These are phyloP conservation scores for Scutellaria galericulata DNA, from an alignment of 257 asterid species.

Conservation along the genomic window DNA sequence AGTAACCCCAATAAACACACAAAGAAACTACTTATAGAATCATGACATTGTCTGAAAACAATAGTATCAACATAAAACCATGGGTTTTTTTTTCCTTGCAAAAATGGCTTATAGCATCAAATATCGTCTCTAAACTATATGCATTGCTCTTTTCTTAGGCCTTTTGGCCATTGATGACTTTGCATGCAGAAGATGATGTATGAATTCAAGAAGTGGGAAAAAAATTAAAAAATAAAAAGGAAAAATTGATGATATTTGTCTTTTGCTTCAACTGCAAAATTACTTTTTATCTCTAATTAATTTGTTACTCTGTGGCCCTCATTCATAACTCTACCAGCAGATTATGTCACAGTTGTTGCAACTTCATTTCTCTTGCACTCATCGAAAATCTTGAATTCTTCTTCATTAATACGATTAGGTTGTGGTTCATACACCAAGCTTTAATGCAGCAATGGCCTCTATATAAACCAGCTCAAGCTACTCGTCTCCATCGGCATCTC, in stretches of 20 bases:
- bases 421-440: neutral
- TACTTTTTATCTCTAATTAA: neutral
- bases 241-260: neutral
- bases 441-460: neutral
- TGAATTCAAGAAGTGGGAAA: neutral
- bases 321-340: neutral
- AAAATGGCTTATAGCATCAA: neutral
- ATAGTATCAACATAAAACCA: too few relatives aligned
- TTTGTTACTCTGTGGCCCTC: neutral
- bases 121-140: neutral
- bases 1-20: too few relatives aligned
- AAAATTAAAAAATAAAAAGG: too few relatives aligned
- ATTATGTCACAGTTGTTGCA: slow-evolving; percentile 29
- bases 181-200: too few relatives aligned
- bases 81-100: too few relatives aligned
- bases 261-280: slow-evolving; percentile 3
- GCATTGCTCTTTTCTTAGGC: neutral
- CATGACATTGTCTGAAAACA: too few relatives aligned
- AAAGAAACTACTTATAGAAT: too few relatives aligned
- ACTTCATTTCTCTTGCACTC: slow-evolving; percentile 1
- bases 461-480: neutral
- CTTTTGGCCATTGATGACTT: neutral
- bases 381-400: neutral
- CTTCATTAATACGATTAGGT: neutral
- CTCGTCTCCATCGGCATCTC: neutral